Evolutionary conservation across 202 grass and related monocot species (phyloP).

Genomic region (Hordeum pubiflorum): DNA sequence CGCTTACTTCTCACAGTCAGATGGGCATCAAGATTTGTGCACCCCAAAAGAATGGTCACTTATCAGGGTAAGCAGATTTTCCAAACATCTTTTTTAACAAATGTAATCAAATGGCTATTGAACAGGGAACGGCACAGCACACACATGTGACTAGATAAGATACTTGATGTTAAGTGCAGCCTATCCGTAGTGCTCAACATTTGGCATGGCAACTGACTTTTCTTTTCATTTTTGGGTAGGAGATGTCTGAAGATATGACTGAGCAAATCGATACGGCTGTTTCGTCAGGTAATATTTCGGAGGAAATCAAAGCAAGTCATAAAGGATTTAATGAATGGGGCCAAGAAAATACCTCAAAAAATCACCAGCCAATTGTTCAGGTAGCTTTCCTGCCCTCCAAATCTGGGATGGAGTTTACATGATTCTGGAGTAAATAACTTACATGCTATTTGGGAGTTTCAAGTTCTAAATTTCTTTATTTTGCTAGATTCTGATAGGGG

Average conservation of each 20-base stretch:
- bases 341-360: constrained; percentile 23
- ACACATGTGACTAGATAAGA: background rate
- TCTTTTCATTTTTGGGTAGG: constrained; percentile 17
- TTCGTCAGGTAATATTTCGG: constrained; percentile 33
- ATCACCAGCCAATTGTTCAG: constrained; percentile 65
- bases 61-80: constrained; percentile 2
- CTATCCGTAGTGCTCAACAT: background rate
- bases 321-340: constrained; percentile 62
- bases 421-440: background rate
- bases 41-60: background rate
- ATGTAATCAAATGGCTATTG: background rate
- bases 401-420: background rate
- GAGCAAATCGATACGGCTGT: constrained; percentile 22
- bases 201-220: background rate
- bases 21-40: constrained; percentile 3
- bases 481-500: constrained; percentile 50
- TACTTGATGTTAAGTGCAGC: background rate
- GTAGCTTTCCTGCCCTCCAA: constrained; percentile 18
- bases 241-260: constrained; percentile 48
- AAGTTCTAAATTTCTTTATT: background rate
- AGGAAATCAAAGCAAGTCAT: constrained; percentile 33
- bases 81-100: background rate
- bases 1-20: background rate
- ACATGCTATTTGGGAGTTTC: background rate
- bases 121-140: background rate